These are phyloP conservation scores for Candida manassasensis DNA, from an alignment of 805 yeast genomes.

Conservation along the genomic window DNA sequence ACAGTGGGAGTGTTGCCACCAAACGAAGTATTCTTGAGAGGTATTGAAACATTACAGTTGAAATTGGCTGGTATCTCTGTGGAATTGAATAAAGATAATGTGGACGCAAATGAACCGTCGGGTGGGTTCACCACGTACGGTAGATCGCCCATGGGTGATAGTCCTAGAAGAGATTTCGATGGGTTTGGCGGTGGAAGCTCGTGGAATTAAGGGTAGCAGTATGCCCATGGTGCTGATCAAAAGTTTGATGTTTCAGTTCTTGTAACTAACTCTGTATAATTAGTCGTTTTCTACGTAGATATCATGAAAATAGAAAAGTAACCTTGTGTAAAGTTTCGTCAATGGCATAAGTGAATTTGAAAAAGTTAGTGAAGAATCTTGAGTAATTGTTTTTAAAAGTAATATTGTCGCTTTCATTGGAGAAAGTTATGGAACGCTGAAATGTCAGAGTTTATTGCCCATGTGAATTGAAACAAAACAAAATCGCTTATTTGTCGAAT, in stretches of 20 bases:
- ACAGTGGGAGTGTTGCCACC: constrained; percentile 88
- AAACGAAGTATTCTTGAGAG: constrained; percentile 81
- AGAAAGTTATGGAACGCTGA: too few species aligned
- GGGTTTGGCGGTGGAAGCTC: constrained; percentile 27
- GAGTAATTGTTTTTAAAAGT: too few species aligned
- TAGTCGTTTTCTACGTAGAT: constrained; percentile 1
- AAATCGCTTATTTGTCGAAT: too few species aligned
- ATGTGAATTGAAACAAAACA: too few species aligned
- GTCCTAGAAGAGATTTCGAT: constrained; percentile 27
- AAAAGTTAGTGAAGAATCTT: too few species aligned
- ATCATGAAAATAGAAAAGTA: background rate
- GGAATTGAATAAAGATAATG: constrained; percentile 50
- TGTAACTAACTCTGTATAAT: constrained; percentile 5
- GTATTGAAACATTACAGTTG: constrained; percentile 79
- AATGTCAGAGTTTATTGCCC: too few species aligned
- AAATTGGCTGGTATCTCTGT: constrained; percentile 84
- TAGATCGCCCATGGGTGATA: constrained; percentile 26
- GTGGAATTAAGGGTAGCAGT: constrained; percentile 18
- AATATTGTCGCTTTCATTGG: too few species aligned
- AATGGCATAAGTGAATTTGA: too few species aligned
- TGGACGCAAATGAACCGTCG: constrained; percentile 32
- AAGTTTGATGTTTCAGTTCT: background rate
- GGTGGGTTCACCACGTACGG: constrained; percentile 49
- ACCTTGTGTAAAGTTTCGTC: too few species aligned
- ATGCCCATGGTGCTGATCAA: background rate